phyloP scores from a whole-genome alignment of 805 yeast genomes.

The Monosporozyma yasuniensis region DNA sequence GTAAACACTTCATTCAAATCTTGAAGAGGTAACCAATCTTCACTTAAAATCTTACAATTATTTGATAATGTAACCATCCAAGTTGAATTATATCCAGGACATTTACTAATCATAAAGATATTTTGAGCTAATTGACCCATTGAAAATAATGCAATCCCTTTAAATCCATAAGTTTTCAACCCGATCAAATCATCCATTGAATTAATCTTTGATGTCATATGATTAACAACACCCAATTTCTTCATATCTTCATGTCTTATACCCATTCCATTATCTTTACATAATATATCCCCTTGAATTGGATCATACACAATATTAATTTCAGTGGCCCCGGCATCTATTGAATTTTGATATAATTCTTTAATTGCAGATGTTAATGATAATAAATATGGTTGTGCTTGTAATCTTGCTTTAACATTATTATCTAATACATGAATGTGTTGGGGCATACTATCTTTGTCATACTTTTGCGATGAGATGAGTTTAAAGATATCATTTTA shows the following conservation, averaged over 20 bases:
- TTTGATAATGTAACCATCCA: conserved; percentile 21
- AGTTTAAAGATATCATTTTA: no score
- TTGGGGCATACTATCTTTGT: no score
- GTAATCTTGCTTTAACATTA: conserved; percentile 11
- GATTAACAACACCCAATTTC: conserved; percentile 38
- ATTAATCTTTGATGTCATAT: conserved; percentile 45
- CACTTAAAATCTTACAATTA: not conserved
- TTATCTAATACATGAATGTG: conserved; percentile 5
- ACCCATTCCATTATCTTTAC: conserved; percentile 72
- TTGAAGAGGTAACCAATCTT: not conserved
- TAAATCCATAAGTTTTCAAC: conserved; percentile 49
- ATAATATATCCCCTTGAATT: conserved; percentile 14
- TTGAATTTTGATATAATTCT: conserved; percentile 46
- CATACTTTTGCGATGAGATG: no score
- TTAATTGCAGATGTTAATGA: conserved; percentile 36
- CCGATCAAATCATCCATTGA: conserved; percentile 31
- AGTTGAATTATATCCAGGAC: conserved; percentile 21
- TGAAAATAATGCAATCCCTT: conserved; percentile 57
- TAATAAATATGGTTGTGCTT: conserved; percentile 32
- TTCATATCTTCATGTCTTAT: conserved; percentile 41
- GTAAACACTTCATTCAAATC: not conserved
- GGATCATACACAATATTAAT: conserved; percentile 25
- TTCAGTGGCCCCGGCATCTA: conserved; percentile 43
- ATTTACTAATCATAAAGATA: conserved; percentile 16
- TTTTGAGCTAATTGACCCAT: not conserved